Percentiles rank a stretch among this genome's conserved stretches.
These are phyloP conservation scores for Sicyos edulis DNA, from an alignment of 306 rosid genomes.

Conservation along the genomic window DNA sequence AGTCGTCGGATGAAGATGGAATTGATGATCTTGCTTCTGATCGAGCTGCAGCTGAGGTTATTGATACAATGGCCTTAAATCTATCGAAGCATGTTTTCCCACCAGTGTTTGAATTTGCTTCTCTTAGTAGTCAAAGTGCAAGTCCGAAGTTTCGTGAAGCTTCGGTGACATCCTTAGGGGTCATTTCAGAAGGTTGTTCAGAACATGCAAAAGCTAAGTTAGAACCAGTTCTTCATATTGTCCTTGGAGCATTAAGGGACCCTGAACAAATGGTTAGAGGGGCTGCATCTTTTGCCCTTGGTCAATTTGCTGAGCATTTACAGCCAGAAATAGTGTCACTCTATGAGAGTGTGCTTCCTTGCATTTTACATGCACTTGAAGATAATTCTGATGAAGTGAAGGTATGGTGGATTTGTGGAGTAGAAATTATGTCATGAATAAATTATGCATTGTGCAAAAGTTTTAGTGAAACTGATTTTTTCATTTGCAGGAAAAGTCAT, in stretches of 20 bases:
- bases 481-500: slow-evolving; percentile 79
- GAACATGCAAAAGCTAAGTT: slow-evolving; percentile 74
- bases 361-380: slow-evolving; percentile 89
- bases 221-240: slow-evolving; percentile 87
- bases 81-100: slow-evolving; percentile 75
- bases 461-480: slow-evolving; percentile 24
- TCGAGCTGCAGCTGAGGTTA: slow-evolving; percentile 96
- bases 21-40: slow-evolving; percentile 97
- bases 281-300: slow-evolving; percentile 96
- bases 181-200: slow-evolving; percentile 95
- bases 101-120: slow-evolving; percentile 80
- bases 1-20: slow-evolving; percentile 67
- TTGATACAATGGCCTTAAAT: slow-evolving; percentile 92
- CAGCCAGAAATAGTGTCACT: slow-evolving; percentile 95
- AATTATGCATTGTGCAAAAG: slow-evolving; percentile 20
- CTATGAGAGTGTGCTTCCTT: slow-evolving; percentile 93
- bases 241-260: slow-evolving; percentile 85
- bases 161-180: slow-evolving; percentile 86
- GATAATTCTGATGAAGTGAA: slow-evolving; percentile 92
- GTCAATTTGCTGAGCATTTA: slow-evolving; percentile 94
- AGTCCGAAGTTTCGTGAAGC: slow-evolving; percentile 97
- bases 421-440: not conserved
- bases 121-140: slow-evolving; percentile 74
- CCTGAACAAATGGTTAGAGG: slow-evolving; percentile 98
- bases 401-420: slow-evolving; percentile 38